Evolutionary conservation across 2,329 filamentous ascomycete species (phyloP).

Genomic region (Colletotrichum sp.): DNA sequence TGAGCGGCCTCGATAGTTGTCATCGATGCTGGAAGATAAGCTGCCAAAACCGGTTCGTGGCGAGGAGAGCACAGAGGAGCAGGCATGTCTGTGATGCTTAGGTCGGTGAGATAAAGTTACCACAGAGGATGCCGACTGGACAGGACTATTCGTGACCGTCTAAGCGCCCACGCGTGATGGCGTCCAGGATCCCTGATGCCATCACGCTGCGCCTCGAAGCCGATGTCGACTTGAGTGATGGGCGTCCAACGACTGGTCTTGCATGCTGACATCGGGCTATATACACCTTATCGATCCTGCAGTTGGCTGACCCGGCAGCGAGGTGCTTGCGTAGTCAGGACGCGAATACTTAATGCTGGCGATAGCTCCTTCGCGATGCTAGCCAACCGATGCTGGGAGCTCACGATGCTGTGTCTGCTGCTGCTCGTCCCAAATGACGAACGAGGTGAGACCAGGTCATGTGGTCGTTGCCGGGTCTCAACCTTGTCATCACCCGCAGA

Average conservation of each 20-base stretch:
- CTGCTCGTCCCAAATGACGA: not conserved
- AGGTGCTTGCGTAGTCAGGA: not conserved
- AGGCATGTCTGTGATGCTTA: not conserved
- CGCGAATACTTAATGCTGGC: not conserved
- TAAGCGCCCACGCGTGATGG: constrained; percentile 11
- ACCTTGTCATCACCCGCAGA: not conserved
- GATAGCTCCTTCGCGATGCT: not conserved
- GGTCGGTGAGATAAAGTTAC: not conserved
- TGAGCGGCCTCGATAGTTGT: not conserved
- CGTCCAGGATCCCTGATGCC: not conserved
- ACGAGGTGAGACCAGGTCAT: not conserved
- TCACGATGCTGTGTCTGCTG: not conserved
- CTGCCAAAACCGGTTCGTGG: not conserved
- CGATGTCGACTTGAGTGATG: not conserved
- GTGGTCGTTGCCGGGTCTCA: not conserved
- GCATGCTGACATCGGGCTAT: not conserved
- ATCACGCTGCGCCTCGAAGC: constrained; percentile 9
- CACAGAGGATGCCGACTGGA: not conserved
- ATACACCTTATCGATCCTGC: not conserved
- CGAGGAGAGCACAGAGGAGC: not conserved
- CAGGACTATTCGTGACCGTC: not conserved
- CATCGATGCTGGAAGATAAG: not conserved
- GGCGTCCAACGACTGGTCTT: not conserved
- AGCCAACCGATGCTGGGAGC: not conserved
- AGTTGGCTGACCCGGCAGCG: not conserved